These are phyloP conservation scores for Ascochyta koolunga DNA, from an alignment of 2,329 filamentous ascomycete genomes.

Conservation along the genomic window DNA sequence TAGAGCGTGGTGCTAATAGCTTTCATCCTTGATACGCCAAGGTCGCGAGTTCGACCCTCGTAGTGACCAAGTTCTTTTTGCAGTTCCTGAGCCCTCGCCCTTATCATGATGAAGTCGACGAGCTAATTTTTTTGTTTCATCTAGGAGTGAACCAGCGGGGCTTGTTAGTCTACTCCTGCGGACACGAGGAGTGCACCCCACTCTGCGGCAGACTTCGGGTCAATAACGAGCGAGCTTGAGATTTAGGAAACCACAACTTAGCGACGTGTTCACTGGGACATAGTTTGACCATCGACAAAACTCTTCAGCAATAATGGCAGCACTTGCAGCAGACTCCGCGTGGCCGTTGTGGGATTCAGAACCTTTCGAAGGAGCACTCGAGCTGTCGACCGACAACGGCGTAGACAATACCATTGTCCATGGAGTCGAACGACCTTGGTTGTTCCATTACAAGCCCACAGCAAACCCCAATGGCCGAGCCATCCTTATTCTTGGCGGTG, in stretches of 20 bases:
- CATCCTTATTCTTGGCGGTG: slow-evolving; percentile 23
- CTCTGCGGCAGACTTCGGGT: slow-evolving; percentile 3
- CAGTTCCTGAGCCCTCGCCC: too few relatives aligned
- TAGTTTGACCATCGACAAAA: background rate
- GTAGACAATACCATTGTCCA: slow-evolving; percentile 20
- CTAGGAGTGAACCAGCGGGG: background rate
- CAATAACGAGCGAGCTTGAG: slow-evolving; percentile 7
- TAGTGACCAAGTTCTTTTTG: slow-evolving; percentile 18
- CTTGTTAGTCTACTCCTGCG: background rate
- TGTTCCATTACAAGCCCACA: slow-evolving; percentile 22
- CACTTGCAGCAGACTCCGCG: slow-evolving; percentile 8
- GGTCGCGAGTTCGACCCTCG: slow-evolving; percentile 23
- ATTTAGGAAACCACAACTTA: background rate
- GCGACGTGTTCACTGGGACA: background rate
- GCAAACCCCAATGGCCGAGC: slow-evolving; percentile 2
- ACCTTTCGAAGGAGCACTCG: slow-evolving; percentile 20
- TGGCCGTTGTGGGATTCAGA: slow-evolving; percentile 15
- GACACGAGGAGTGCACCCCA: background rate
- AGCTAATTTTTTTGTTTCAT: background rate
- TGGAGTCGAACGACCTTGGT: slow-evolving; percentile 21
- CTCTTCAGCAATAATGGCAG: background rate
- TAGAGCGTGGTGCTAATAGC: slow-evolving; percentile 23
- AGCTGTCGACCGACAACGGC: background rate
- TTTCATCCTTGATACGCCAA: slow-evolving; percentile 17
- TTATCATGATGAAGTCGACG: background rate